phyloP scores from a whole-genome alignment of 441 rosid species.

The Aquilaria agallochum region DNA sequence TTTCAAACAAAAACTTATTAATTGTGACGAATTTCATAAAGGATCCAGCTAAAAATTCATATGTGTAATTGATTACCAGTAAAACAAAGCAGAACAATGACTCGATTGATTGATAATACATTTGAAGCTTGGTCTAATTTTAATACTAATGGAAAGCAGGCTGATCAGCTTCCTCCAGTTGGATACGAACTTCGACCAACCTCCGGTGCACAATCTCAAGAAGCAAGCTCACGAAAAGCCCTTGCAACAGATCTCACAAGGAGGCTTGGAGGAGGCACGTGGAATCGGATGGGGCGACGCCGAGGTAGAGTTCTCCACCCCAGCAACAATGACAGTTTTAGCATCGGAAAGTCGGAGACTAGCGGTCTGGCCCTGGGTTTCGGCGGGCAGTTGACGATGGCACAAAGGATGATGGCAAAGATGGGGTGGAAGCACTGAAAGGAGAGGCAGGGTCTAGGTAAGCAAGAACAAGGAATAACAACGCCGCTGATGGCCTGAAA shows the following conservation, averaged over 20 bases:
- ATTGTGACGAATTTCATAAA: no score
- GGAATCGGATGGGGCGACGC: conserved; percentile 66
- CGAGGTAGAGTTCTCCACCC: conserved; percentile 84
- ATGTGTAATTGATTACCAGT: no score
- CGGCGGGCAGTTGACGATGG: conserved; percentile 98
- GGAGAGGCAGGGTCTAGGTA: conserved; percentile 97
- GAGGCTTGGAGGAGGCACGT: conserved; percentile 96
- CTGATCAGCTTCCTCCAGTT: no score
- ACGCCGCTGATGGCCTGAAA: conserved; percentile 79
- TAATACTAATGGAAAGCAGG: no score
- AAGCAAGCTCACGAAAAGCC: no score
- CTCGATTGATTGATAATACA: no score
- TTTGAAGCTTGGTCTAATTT: no score
- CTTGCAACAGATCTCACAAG: conserved; percentile 19
- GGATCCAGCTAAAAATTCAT: no score
- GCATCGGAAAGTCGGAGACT: conserved; percentile 46
- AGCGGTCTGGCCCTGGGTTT: conserved; percentile 64
- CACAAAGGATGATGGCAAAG: conserved; percentile 98
- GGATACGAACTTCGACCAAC: no score
- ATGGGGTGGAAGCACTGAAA: conserved; percentile 78
- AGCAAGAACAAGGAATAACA: conserved; percentile 90
- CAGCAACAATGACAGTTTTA: conserved; percentile 44
- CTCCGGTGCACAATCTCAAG: no score
- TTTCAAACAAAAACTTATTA: no score
- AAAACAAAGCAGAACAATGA: no score